Conservation (phyloP, 2,329 filamentous ascomycete species). For the Nemania sp. region DNA sequence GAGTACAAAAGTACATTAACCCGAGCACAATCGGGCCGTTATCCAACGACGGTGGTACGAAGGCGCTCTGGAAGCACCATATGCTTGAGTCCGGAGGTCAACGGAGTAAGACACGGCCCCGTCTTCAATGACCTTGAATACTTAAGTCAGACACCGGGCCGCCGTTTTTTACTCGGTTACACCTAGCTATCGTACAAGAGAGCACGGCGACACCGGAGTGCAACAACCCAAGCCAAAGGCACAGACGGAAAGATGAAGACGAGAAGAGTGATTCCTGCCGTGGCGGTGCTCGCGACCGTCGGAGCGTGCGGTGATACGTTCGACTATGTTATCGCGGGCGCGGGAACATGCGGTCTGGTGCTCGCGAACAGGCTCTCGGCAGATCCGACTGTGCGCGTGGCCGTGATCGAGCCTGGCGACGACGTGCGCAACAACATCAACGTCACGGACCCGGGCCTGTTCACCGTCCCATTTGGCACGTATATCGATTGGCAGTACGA, state of each 20-base stretch:
- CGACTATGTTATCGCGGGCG: slow-evolving; percentile 46
- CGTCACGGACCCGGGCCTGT: slow-evolving; percentile 38
- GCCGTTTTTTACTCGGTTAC: too few relatives aligned
- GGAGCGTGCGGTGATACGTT: slow-evolving; percentile 28
- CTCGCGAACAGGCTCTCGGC: slow-evolving; percentile 44
- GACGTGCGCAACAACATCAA: slow-evolving; percentile 42
- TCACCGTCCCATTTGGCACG: slow-evolving; percentile 33
- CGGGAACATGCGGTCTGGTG: slow-evolving; percentile 43
- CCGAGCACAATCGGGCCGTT: slow-evolving; percentile 13
- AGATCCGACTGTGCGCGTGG: slow-evolving; percentile 39
- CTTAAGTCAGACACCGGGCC: too few relatives aligned
- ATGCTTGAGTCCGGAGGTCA: too few relatives aligned
- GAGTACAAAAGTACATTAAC: too few relatives aligned
- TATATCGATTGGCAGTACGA: slow-evolving; percentile 43
- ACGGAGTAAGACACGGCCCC: too few relatives aligned
- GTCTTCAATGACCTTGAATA: too few relatives aligned
- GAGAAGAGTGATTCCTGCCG: not conserved
- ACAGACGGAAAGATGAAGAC: too few relatives aligned
- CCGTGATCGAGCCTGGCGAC: slow-evolving; percentile 44
- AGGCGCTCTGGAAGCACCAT: too few relatives aligned
- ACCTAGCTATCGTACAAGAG: too few relatives aligned
- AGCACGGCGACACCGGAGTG: too few relatives aligned
- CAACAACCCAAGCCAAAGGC: too few relatives aligned
- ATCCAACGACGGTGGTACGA: not conserved
- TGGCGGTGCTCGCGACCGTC: slow-evolving; percentile 2